Evolutionary conservation across 164 flowering plant genomes (phyloP).

Genomic region (Piper betle): DNA sequence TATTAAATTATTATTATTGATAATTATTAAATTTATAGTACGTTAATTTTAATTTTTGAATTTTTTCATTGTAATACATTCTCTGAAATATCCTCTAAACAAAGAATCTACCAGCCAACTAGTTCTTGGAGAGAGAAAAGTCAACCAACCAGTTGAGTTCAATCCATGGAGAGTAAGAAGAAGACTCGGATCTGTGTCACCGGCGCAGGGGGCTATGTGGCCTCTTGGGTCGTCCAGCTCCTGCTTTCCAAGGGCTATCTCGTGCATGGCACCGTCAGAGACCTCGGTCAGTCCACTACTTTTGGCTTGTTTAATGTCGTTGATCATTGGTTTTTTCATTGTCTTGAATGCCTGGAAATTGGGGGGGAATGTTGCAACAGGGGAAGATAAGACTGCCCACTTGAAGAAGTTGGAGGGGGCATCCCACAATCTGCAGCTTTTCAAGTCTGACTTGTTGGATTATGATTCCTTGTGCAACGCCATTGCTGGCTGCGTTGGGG

Average conservation of each 20-base stretch:
- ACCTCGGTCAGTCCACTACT: constrained; percentile 25
- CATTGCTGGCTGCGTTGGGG: constrained; percentile 41
- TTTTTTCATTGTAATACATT: too few species aligned
- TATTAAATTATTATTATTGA: too few species aligned
- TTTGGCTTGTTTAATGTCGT: too few species aligned
- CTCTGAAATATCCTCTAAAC: too few species aligned
- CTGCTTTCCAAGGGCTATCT: constrained; percentile 47
- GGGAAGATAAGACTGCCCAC: constrained; percentile 33
- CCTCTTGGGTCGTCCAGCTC: constrained; percentile 55
- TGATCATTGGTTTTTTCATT: neutral
- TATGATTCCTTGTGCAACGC: constrained; percentile 18
- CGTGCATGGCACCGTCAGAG: constrained; percentile 65
- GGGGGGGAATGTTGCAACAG: constrained; percentile 12
- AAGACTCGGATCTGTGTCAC: constrained; percentile 46
- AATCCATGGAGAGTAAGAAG: too few species aligned
- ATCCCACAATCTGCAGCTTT: constrained; percentile 30
- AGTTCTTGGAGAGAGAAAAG: too few species aligned
- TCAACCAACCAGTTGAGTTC: too few species aligned
- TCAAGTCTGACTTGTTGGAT: constrained; percentile 22
- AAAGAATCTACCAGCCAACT: too few species aligned
- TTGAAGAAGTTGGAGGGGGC: constrained; percentile 33
- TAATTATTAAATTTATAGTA: too few species aligned
- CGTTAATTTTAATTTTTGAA: too few species aligned
- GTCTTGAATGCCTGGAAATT: neutral
- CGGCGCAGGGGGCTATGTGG: constrained; percentile 65